Evolutionary conservation across 2,329 filamentous ascomycete species (phyloP), one percentile per base, ranked within the genome.

Genomic region (Neonectria magnoliae): DNA sequence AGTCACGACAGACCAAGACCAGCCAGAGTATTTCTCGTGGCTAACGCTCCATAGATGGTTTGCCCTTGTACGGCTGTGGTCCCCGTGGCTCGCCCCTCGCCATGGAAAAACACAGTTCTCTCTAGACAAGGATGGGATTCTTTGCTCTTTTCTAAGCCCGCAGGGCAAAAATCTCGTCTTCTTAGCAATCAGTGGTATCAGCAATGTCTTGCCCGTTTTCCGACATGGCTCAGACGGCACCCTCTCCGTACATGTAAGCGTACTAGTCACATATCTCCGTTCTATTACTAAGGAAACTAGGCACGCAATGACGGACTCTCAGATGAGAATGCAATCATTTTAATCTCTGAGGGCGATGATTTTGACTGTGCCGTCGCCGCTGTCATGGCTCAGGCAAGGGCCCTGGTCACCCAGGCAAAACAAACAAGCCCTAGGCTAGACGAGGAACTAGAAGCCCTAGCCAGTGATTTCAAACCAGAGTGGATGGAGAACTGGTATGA

Each of bases 401-500:
- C 87, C 5, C 63, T 81, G 2, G 70, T 77, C 14, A 68, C 70
- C 53, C 78, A 79, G 14, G 78, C 78, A 73, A 84, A 87, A 60
- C 76, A 77, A 9, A 74, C 75, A 8, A 78, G 79, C 68, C 72
- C 82, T 60, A 77, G 87, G 70, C 73, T 80, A 62, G 79, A 81
- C 20, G 77, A 79, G 29, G 83, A 89, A 64, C 75, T 85, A 27
- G 77, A 82, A 60, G 77, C 80, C 1, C 71, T 86, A 8, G 78
- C 79, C 16, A 79, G 83, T 27, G 84, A 84, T 5, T 79, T 90
- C 36, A 83, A 84, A 58, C 80, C 84, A 6, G 79, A 89, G 75
- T 97, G 93, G 93, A 81, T 93, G 53, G 89, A 96, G 68, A 89
- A 92, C 64, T 98, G 94, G 94, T 94, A 94, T 75, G 96, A 98